Evolutionary conservation across 1,139 yeast species (phyloP).

Genomic region (Zygosaccharomyces sapae): DNA sequence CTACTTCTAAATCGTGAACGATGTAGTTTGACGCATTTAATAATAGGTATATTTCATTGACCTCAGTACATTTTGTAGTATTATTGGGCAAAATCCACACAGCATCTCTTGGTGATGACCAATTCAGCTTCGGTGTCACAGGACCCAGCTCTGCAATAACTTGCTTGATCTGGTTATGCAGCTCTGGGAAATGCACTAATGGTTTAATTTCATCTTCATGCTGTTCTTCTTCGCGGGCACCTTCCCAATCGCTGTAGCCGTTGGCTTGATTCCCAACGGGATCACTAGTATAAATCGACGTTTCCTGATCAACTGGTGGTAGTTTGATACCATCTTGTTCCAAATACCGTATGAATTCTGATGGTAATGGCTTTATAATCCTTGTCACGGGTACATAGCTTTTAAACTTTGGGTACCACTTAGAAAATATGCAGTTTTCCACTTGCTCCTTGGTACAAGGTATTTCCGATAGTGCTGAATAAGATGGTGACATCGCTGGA

Average conservation of each 20-base stretch:
- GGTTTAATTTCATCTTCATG: constrained; percentile 39
- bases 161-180: constrained; percentile 51
- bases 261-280: constrained; percentile 49
- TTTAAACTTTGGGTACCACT: constrained; percentile 63
- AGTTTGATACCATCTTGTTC: constrained; percentile 71
- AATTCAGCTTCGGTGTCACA: constrained; percentile 84
- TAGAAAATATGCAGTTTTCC: constrained; percentile 63
- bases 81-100: constrained; percentile 84
- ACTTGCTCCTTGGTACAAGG: constrained; percentile 49
- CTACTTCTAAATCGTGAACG: constrained; percentile 65
- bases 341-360: constrained; percentile 63
- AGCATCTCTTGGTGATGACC: constrained; percentile 97
- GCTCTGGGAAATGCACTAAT: constrained; percentile 48
- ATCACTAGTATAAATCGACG: constrained; percentile 38
- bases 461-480: constrained; percentile 37
- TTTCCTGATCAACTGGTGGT: constrained; percentile 42
- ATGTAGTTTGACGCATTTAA: constrained; percentile 85
- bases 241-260: constrained; percentile 72
- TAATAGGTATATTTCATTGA: constrained; percentile 71
- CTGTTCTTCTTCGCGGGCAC: constrained; percentile 39
- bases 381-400: constrained; percentile 48
- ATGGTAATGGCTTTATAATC: constrained; percentile 63
- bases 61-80: constrained; percentile 62
- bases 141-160: constrained; percentile 49
- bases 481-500: constrained; percentile 12